These are phyloP conservation scores for Saussurea involucrata DNA, from an alignment of 129 eudicot species.

Conservation along the genomic window DNA sequence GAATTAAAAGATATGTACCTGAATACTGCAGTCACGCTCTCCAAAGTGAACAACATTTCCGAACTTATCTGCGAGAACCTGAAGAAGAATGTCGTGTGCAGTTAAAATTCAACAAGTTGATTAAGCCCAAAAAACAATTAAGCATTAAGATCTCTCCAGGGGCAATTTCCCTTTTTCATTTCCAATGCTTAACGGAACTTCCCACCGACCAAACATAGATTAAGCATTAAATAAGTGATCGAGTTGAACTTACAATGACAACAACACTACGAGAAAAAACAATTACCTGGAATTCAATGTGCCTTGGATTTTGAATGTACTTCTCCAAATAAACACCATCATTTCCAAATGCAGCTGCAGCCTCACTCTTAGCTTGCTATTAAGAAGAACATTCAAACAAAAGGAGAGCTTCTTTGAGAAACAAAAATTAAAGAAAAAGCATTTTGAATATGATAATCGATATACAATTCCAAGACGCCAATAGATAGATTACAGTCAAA, in stretches of 20 bases:
- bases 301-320: constrained; percentile 88
- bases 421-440: not conserved
- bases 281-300: constrained; percentile 94
- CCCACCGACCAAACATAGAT: not conserved
- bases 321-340: constrained; percentile 98
- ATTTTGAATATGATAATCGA: constrained; percentile 4
- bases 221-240: not conserved
- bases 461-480: not conserved
- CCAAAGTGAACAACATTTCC: constrained; percentile 99
- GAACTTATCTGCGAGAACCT: constrained; percentile 96
- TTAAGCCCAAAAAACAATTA: not conserved
- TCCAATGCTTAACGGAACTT: not conserved
- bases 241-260: not conserved
- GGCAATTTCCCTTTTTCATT: not conserved
- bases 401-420: constrained; percentile 1
- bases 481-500: not conserved
- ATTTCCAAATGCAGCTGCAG: constrained; percentile 99
- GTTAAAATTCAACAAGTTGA: constrained; percentile 18
- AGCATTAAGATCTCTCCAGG: not conserved
- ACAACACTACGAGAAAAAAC: not conserved
- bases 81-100: constrained; percentile 7
- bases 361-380: constrained; percentile 96
- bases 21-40: constrained; percentile 99
- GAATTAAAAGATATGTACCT: constrained; percentile 42
- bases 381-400: constrained; percentile 14